phyloP scores from a whole-genome alignment of 768 basidiomycete genomes.

The Russula foetens region DNA sequence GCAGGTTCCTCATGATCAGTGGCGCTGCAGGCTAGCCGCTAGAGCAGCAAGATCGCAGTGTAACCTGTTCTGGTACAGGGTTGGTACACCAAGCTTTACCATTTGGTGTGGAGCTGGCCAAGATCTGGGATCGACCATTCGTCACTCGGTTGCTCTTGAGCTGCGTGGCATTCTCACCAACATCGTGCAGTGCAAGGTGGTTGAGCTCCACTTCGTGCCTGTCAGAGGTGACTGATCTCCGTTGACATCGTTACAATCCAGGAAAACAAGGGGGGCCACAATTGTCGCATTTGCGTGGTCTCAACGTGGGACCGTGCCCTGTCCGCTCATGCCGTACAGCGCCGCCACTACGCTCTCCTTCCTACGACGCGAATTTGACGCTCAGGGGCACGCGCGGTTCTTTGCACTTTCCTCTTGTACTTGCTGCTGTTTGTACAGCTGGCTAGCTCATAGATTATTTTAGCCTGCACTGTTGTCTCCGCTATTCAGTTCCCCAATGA shows the following conservation, averaged over 20 bases:
- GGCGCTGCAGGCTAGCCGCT: not conserved
- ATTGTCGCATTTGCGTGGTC: not conserved
- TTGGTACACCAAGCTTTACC: no score
- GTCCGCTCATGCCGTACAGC: not conserved
- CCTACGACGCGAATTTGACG: not conserved
- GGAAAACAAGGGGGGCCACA: slow-evolving; percentile 11
- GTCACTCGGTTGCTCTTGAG: no score
- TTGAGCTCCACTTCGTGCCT: not conserved
- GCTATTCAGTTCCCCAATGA: not conserved
- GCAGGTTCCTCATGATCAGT: not conserved
- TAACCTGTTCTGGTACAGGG: not conserved
- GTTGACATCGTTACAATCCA: slow-evolving; percentile 6
- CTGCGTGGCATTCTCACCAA: not conserved
- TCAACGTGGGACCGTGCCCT: slow-evolving; percentile 2
- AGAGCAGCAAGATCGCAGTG: not conserved
- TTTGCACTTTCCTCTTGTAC: slow-evolving; percentile 14
- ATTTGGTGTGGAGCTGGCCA: no score
- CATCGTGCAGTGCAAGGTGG: no score
- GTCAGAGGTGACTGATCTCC: not conserved
- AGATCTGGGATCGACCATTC: no score
- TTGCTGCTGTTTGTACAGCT: not conserved
- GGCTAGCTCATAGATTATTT: not conserved
- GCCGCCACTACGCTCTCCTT: not conserved
- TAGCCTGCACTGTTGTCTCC: not conserved
- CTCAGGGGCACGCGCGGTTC: not conserved